Evolutionary conservation across 169 alveolate species (phyloP), one percentile per base, ranked within the genome.

Genomic region (Neospora caninum): DNA sequence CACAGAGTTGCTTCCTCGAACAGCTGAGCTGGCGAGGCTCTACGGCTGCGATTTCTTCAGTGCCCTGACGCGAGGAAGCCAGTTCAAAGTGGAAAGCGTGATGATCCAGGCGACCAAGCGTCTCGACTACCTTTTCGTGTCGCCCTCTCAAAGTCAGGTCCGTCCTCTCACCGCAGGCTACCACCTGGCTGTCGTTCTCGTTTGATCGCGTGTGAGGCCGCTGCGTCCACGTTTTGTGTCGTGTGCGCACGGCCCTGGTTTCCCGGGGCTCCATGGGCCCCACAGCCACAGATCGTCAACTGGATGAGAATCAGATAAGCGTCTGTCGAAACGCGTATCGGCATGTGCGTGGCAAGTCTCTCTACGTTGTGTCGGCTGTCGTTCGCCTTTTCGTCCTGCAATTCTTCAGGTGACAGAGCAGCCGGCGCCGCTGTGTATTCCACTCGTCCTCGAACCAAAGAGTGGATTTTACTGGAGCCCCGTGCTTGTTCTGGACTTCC

Each of bases 401-500:
- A 13, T 7, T 45, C 25, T 93, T n/a, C 96, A 97, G 97, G 97
- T 97, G 78, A 96, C 97, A 69, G 96, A 95, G 87, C 98, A 97
- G 64, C 94, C 97, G 9, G 98, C 98, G 7, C 92, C 96, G 36
- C 97, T 95, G 54, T 96, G 97, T n/a, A 94, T 96, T n/a, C 98
- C 98, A 13, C 92, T 96, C 96, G 99, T 98, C 41, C 96, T 98
- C 91, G 99, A 97, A 92, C 99, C 99, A 29, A 95, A 93, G 67
- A 96, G 97, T 38, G 99, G 99, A 18, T 98, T 98, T 95, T 98
- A 98, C 95, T 97, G 98, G 70, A 96, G 97, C 70, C 99, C 99
- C 2, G 97, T 99, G 49, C 98, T 99, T 31, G 99, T 99, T 36
- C 96, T 99, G 87, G 99, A 98, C 96, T 99, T 98, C 95, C 99